Conservation (phyloP, 2,329 filamentous ascomycete species). For the Triangularia setosa region DNA sequence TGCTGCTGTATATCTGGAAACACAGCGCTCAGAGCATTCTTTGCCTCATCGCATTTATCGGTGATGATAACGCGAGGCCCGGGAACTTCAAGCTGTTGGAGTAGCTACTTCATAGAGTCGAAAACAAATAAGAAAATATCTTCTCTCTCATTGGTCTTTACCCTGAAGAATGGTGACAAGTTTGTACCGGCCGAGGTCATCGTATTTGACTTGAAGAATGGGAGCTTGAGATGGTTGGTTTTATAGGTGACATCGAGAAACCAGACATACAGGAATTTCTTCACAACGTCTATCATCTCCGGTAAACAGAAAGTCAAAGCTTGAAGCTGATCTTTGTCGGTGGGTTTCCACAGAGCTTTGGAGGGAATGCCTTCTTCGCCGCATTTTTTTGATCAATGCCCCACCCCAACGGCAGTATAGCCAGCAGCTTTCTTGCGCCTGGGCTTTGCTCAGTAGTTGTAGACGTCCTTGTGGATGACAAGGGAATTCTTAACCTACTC, state of each 20-base stretch:
- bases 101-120: too few relatives aligned
- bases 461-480: not conserved
- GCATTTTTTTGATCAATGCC: not conserved
- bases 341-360: not conserved
- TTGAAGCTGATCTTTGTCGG: not conserved
- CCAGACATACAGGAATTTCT: not conserved
- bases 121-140: too few relatives aligned
- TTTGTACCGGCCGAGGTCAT: too few relatives aligned
- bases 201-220: too few relatives aligned
- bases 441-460: not conserved
- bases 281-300: not conserved
- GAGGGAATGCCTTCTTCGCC: not conserved
- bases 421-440: not conserved
- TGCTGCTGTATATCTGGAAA: not conserved
- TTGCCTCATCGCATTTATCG: not conserved
- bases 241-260: not conserved
- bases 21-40: not conserved
- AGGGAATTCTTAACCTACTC: not conserved
- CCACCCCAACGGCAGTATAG: not conserved
- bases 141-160: too few relatives aligned
- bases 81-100: too few relatives aligned
- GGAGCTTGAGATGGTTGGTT: not conserved
- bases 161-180: too few relatives aligned
- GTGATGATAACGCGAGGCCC: not conserved
- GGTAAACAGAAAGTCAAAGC: not conserved